phyloP scores from a whole-genome alignment of 225 moss, liverwort and hornwort genomes.

The Asterella californica region DNA sequence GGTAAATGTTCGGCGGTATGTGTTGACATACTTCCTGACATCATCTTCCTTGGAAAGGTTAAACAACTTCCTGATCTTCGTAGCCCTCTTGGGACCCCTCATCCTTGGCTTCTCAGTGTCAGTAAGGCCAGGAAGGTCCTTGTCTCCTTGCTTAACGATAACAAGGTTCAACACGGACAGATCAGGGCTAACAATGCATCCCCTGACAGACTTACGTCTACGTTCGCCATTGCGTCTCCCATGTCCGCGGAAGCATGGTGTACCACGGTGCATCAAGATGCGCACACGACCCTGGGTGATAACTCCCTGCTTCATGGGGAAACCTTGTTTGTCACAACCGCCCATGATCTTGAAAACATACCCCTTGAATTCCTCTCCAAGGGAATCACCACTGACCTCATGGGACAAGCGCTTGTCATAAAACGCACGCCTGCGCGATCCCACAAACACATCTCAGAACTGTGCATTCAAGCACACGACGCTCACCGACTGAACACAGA shows the following conservation, averaged over 20 bases:
- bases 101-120: slow-evolving; percentile 90
- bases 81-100: slow-evolving; percentile 90
- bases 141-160: slow-evolving; percentile 94
- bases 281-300: slow-evolving; percentile 76
- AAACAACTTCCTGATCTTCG: slow-evolving; percentile 86
- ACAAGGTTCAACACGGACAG: slow-evolving; percentile 82
- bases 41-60: slow-evolving; percentile 93
- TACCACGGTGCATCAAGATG: slow-evolving; percentile 83
- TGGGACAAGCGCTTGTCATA: slow-evolving; percentile 94
- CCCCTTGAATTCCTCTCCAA: slow-evolving; percentile 86
- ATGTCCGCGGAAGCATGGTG: slow-evolving; percentile 75
- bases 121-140: slow-evolving; percentile 72
- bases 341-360: slow-evolving; percentile 98
- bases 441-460: background rate
- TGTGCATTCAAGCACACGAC: too few species aligned
- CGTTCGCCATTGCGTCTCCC: slow-evolving; percentile 93
- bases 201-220: slow-evolving; percentile 86
- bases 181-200: slow-evolving; percentile 92
- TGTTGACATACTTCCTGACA: slow-evolving; percentile 91
- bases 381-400: slow-evolving; percentile 76
- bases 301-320: slow-evolving; percentile 94
- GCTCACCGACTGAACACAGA: background rate
- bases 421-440: slow-evolving; percentile 62
- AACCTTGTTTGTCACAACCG: slow-evolving; percentile 96
- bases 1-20: slow-evolving; percentile 69